These are phyloP conservation scores for Dichotomocladium elegans DNA, from an alignment of 371 early-diverging fungal genomes.

Conservation along the genomic window DNA sequence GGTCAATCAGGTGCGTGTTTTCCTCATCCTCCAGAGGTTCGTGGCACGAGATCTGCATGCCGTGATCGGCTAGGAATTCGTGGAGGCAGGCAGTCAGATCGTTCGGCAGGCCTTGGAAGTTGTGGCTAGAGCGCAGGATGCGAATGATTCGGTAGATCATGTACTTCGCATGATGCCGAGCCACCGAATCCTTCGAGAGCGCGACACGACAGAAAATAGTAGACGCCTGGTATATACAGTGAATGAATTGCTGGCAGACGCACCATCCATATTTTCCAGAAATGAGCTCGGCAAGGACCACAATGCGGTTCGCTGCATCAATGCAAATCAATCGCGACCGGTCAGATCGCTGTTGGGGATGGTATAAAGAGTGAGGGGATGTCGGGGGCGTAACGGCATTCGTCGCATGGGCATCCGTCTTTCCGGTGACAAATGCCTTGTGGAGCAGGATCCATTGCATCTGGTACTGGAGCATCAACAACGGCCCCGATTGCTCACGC, in stretches of 20 bases:
- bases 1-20: slow-evolving; percentile 7
- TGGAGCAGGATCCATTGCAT: slow-evolving; percentile 42
- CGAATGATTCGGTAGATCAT: slow-evolving; percentile 42
- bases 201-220: slow-evolving; percentile 39
- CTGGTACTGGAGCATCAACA: slow-evolving; percentile 45
- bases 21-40: slow-evolving; percentile 8
- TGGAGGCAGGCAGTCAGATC: slow-evolving; percentile 37
- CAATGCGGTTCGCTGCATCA: slow-evolving; percentile 44
- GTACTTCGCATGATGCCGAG: slow-evolving; percentile 17
- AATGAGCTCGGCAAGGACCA: slow-evolving; percentile 29
- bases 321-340: slow-evolving; percentile 36
- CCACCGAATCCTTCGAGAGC: slow-evolving; percentile 15
- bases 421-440: slow-evolving; percentile 31
- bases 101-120: slow-evolving; percentile 37
- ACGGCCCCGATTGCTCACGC: slow-evolving; percentile 24
- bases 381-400: slow-evolving; percentile 6
- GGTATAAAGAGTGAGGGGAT: slow-evolving; percentile 4
- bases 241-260: slow-evolving; percentile 40
- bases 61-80: slow-evolving; percentile 34
- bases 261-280: slow-evolving; percentile 38
- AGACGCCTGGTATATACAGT: slow-evolving; percentile 41
- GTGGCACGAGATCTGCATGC: not conserved
- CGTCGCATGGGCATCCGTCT: slow-evolving; percentile 4
- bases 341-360: slow-evolving; percentile 18
- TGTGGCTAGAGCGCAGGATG: slow-evolving; percentile 24